Evolutionary conservation across 495 filamentous ascomycete species (phyloP), one percentile per base, ranked within the genome.

Genomic region (Penicillium roqueforti): DNA sequence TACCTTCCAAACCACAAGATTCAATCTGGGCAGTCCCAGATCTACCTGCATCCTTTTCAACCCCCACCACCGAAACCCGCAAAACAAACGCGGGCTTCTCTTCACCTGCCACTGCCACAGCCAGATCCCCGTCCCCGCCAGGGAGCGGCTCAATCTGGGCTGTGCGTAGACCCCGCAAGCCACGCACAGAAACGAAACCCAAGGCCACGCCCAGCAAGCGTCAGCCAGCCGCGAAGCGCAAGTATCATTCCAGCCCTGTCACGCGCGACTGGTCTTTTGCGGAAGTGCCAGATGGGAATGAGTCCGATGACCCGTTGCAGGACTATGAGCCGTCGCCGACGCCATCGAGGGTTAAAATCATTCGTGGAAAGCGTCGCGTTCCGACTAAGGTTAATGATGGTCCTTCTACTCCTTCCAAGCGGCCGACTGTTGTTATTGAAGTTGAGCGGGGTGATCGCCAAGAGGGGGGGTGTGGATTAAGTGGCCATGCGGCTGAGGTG

Each of bases 221-320:
- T 46, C 62, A 59, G 19, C 58, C 56, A 40, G 56, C 52, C 38
- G 49, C 58, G 50, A 69, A 67, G 48, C 66, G 56, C 8, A 73
- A 65, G 39, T 47, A 58, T 36, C 61, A 66, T 47, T 72, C 69
- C 8, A 75, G 70, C 52, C 71, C 71, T 22, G 56, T 66, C n/a
- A 59, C 61, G 29, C 66, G 56, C 45, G 73, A 77, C 65, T 77
- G 73, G 74, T 75, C 69, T 29, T 77, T 77, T 56, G 69, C 73
- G 36, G 53, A 66, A 28, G 56, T 62, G 6, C 60, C 65, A 26
- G 71, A 74, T 41, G 66, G 63, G 41, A 69, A 66, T 48, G 74
- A 77, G 55, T 77, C 75, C 41, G 75, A 77, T 58, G 75, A 77
- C 55, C 75, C 75, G 34, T 63, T 77, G 40, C 75, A 76, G 56